Evolutionary conservation across 2,329 filamentous ascomycete species (phyloP).

Genomic region (Ascosphaera aggregata): DNA sequence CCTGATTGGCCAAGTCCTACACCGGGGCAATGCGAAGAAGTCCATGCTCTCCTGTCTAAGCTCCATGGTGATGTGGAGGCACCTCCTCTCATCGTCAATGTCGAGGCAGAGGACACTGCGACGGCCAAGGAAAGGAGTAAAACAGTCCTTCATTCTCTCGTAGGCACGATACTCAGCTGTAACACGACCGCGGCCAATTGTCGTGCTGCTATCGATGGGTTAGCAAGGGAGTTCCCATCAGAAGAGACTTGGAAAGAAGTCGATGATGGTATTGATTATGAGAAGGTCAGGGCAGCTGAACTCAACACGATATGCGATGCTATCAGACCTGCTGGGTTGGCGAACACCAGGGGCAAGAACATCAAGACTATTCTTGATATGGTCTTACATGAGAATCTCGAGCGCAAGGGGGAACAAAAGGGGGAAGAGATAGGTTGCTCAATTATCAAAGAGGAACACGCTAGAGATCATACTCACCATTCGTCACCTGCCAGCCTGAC

Average conservation of each 20-base stretch:
- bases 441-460: slow-evolving; percentile 21
- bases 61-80: slow-evolving; percentile 40
- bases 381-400: slow-evolving; percentile 44
- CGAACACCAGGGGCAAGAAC: slow-evolving; percentile 43
- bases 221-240: too few species aligned
- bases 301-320: slow-evolving; percentile 39
- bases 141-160: too few species aligned
- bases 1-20: slow-evolving; percentile 44
- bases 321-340: slow-evolving; percentile 48
- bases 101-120: too few species aligned
- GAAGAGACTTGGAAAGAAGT: too few species aligned
- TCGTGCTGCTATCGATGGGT: too few species aligned
- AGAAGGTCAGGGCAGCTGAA: slow-evolving; percentile 38
- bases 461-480: slow-evolving; percentile 27
- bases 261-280: too few species aligned
- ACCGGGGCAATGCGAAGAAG: slow-evolving; percentile 42
- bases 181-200: too few species aligned
- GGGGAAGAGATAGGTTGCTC: slow-evolving; percentile 19
- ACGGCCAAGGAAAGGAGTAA: too few species aligned
- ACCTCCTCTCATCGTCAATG: too few species aligned
- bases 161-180: too few species aligned
- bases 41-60: slow-evolving; percentile 39
- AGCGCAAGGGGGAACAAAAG: slow-evolving; percentile 27
- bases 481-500: slow-evolving; percentile 32
- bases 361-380: slow-evolving; percentile 53